phyloP scores from a whole-genome alignment of 2,329 filamentous ascomycete species.

The Ophiosphaerella narmari region DNA sequence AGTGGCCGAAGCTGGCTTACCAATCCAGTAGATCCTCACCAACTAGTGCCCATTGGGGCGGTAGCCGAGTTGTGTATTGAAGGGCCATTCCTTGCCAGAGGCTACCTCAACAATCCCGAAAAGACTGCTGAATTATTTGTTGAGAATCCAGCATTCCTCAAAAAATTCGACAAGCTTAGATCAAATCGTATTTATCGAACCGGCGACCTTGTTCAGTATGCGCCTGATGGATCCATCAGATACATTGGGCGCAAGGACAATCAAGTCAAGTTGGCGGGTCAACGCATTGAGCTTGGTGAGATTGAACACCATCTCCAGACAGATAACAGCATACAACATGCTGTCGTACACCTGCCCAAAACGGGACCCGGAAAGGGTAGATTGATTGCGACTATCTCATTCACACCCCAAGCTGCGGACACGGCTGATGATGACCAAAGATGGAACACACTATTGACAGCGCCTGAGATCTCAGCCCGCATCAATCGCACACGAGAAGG shows the following conservation, averaged over 20 bases:
- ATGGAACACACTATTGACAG: constrained; percentile 39
- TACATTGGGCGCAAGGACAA: constrained; percentile 41
- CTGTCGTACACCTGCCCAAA: constrained; percentile 51
- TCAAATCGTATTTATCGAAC: constrained; percentile 36
- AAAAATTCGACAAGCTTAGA: constrained; percentile 9
- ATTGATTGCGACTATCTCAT: constrained; percentile 52
- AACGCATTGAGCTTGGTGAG: constrained; percentile 43
- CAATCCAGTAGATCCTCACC: constrained; percentile 27
- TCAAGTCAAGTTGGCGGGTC: constrained; percentile 43
- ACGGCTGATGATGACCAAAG: constrained; percentile 20
- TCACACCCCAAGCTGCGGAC: constrained; percentile 28
- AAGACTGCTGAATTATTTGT: constrained; percentile 35
- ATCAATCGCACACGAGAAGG: constrained; percentile 38
- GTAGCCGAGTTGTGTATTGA: constrained; percentile 40
- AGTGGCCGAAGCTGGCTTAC: constrained; percentile 37
- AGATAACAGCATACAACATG: constrained; percentile 41
- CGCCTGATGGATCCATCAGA: constrained; percentile 30
- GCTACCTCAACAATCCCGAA: constrained; percentile 33
- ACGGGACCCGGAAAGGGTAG: constrained; percentile 48
- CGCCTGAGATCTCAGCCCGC: constrained; percentile 30
- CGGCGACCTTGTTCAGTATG: constrained; percentile 40
- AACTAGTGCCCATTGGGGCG: constrained; percentile 37
- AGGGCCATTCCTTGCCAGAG: constrained; percentile 36
- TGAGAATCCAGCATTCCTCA: constrained; percentile 29
- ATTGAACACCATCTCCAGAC: constrained; percentile 38